Evolutionary conservation across 257 asterid genomes (phyloP), one percentile per base, ranked within the genome.

Genomic region (Jaltomata sinuosa): DNA sequence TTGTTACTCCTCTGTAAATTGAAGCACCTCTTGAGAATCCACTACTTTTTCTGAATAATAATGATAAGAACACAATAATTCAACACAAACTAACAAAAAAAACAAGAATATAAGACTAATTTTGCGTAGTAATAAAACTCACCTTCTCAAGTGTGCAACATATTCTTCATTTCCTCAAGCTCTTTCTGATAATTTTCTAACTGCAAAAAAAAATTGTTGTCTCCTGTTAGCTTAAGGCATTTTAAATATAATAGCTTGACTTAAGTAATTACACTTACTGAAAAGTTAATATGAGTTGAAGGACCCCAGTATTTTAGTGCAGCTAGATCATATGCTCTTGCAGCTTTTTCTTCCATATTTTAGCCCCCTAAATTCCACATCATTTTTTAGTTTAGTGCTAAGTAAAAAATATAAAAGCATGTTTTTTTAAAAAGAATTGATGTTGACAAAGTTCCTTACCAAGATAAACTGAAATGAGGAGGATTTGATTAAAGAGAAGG

Each of bases 331-430:
- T 96, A 96, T 0, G 99, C 94, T 88, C 98, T 93, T 8, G 99
- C 99, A 88, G 99, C 99, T 87, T 94, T 96, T 87, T 92, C 99
- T 87, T 96, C 99, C 98, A 91, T 92, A 86, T 96, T 98, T 90
- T 94, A 96, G 18, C 98, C 98, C 29, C 99, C 98, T 96, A 72
- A 15, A 83, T 15, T 32, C 25, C 11, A 84, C 36, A 83, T 67
- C 1, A 61, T 5, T 0, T 15, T 22, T 16, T 3, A 55, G 11
- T 16, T 68, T 21, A 14, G 40, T 25, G 12, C 38, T 0, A 15
- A 42, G 42, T 31, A 10, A 40, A 81, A 9, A 59, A n/a, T 31
- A 38, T 38, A 21, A 14, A 40, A 81, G 38, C 9, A 81, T 19
- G 25, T 2, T 15, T 15, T n/a, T 38, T 16, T 3, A 31, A n/a